A percentile compares a stretch with the other conserved stretches of the same genome.
Conservation (phyloP, 192 early-diverging fungal species). For the Radiomyces spectabilis region DNA sequence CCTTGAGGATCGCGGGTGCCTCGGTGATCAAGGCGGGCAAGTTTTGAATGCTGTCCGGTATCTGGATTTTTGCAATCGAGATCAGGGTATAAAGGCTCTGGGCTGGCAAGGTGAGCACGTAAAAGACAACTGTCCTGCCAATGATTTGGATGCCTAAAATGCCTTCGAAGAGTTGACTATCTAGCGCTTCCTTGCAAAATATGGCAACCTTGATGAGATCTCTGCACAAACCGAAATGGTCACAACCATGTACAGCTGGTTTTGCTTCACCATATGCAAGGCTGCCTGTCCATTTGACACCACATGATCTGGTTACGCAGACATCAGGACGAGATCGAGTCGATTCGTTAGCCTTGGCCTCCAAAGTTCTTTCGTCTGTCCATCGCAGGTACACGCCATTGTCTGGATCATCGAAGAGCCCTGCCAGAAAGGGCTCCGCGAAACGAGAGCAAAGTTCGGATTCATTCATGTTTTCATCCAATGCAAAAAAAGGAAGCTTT, state of each 20-base stretch:
- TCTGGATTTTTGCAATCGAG: too few species aligned
- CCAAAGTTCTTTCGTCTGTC: not conserved
- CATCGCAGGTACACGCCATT: not conserved
- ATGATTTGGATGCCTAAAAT: too few species aligned
- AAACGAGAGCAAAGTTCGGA: not conserved
- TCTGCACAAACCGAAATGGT: not conserved
- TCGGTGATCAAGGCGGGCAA: too few species aligned
- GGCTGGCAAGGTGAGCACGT: too few species aligned
- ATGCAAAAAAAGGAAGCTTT: not conserved
- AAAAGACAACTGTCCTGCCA: too few species aligned
- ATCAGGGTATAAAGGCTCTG: too few species aligned
- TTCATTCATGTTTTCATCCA: not conserved
- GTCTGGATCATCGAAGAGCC: not conserved
- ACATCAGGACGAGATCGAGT: too few species aligned
- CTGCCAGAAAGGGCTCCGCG: not conserved
- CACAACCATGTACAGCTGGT: not conserved
- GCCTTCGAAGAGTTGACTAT: too few species aligned
- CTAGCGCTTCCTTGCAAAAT: too few species aligned
- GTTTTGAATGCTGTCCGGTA: too few species aligned
- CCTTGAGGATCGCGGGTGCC: too few species aligned
- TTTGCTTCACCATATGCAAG: not conserved
- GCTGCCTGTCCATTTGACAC: not conserved
- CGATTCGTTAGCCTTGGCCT: too few species aligned
- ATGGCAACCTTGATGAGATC: not conserved
- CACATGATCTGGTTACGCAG: not conserved